A percentile compares a stretch with the other conserved stretches of the same genome.
Evolutionary conservation across 2,329 filamentous ascomycete species (phyloP).

Genomic region (Massarina eburnea): DNA sequence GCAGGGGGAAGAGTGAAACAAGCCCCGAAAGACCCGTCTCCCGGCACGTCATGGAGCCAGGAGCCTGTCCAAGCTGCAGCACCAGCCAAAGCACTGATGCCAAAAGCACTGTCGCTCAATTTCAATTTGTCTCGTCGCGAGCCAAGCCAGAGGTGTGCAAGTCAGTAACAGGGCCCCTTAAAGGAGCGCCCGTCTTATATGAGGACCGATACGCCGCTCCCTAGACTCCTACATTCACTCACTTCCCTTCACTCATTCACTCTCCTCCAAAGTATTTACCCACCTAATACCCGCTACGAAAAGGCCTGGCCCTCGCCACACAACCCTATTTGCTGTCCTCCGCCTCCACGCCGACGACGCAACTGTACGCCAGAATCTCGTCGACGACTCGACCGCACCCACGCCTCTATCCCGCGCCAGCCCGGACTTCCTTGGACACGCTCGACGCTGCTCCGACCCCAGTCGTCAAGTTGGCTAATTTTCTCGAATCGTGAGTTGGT

Average conservation of each 20-base stretch:
- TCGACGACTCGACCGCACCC: not conserved
- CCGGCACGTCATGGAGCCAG: constrained; percentile 44
- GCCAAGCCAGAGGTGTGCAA: constrained; percentile 35
- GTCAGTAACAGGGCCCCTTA: constrained; percentile 34
- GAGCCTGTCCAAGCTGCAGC: constrained; percentile 6
- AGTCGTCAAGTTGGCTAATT: no score
- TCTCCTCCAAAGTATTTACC: constrained; percentile 21
- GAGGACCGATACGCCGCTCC: constrained; percentile 30
- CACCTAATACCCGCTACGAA: constrained; percentile 12
- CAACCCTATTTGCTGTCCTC: constrained; percentile 13
- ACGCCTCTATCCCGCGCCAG: not conserved
- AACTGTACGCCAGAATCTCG: constrained; percentile 10
- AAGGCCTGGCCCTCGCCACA: not conserved
- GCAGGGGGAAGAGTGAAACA: constrained; percentile 41
- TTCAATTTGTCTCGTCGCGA: constrained; percentile 42
- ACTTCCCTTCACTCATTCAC: constrained; percentile 22
- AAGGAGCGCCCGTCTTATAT: constrained; percentile 30
- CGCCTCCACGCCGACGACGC: constrained; percentile 18
- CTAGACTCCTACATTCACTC: constrained; percentile 22
- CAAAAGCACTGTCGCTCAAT: constrained; percentile 40
- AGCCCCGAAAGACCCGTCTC: constrained; percentile 40
- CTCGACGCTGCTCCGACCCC: no score
- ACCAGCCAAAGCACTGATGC: constrained; percentile 12
- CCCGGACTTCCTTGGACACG: constrained; percentile 17
- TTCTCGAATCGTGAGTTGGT: constrained; percentile 26